These are phyloP conservation scores for Coleophoma crateriformis DNA, from an alignment of 2,329 filamentous ascomycete genomes.

Conservation along the genomic window DNA sequence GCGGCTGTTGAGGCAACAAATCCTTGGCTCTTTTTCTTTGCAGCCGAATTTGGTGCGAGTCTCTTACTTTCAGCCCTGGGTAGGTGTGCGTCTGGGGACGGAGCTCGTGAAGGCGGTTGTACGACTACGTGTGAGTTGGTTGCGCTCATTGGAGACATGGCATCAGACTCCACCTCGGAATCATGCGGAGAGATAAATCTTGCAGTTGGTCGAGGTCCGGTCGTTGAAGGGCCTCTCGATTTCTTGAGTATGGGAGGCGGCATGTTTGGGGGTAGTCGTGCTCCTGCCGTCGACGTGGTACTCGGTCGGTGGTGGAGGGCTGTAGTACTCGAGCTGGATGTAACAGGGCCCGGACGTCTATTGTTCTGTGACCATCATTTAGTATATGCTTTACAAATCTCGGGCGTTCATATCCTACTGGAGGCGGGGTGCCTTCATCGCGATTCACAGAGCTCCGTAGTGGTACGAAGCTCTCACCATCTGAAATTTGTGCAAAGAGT, in stretches of 20 bases:
- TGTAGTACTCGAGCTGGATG: slow-evolving; percentile 15
- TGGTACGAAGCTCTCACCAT: slow-evolving; percentile 51
- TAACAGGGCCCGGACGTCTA: slow-evolving; percentile 11
- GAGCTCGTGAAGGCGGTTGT: slow-evolving; percentile 16
- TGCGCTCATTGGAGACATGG: slow-evolving; percentile 37
- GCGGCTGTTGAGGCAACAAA: slow-evolving; percentile 37
- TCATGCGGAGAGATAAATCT: slow-evolving; percentile 52
- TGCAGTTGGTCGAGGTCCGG: slow-evolving; percentile 51
- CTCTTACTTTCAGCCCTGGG: slow-evolving; percentile 15
- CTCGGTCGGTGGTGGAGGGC: slow-evolving; percentile 11
- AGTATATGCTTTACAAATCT: slow-evolving; percentile 16
- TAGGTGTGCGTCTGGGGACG: slow-evolving; percentile 4
- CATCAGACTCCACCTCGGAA: slow-evolving; percentile 35
- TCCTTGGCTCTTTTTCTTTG: slow-evolving; percentile 26
- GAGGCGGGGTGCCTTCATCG: slow-evolving; percentile 38
- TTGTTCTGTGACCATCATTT: slow-evolving; percentile 13
- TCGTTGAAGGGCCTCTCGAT: slow-evolving; percentile 44
- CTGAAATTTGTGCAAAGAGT: slow-evolving; percentile 52
- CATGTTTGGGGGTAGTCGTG: slow-evolving; percentile 31
- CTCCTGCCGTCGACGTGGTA: slow-evolving; percentile 11
- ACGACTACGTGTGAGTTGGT: slow-evolving; percentile 20
- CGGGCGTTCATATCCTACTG: slow-evolving; percentile 30
- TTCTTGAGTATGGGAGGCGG: slow-evolving; percentile 57
- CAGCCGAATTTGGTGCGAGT: background rate
- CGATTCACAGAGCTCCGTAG: slow-evolving; percentile 46